Evolutionary conservation across 306 rosid species (phyloP), one percentile per base, ranked within the genome.

Genomic region (Ormosia semicastrata): DNA sequence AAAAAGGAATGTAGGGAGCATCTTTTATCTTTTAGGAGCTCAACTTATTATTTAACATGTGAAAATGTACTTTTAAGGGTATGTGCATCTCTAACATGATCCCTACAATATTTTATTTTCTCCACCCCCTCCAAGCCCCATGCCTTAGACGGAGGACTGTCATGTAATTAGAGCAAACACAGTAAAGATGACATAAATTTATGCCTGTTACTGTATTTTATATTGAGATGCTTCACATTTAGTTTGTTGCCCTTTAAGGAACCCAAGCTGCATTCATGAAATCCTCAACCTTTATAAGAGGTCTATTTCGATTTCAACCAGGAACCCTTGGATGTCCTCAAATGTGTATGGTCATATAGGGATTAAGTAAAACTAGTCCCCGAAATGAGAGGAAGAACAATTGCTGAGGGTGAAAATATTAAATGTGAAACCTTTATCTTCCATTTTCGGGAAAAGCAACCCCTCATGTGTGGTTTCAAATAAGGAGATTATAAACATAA

Each of bases 121-220:
- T 24, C 24, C 24, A 24, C 24, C 1, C 24, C 24, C 24, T 24
- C 24, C 1, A 24, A 24, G 24, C 24, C 24, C 24, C 24, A 24
- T 24, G 1, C 24, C 24, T 24, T 24, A 24, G 24, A 24, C 24
- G 95, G 92, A 88, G 89, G 82, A 82, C 98, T 95, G 94, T 58
- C 75, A 85, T 39, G 65, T 66, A 86, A 71, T 56, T 58, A 84
- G 40, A 83, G 53, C 6, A 79, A 80, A 82, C 36, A 80, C 39
- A 78, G 47, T 73, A 73, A 40, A 78, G 8, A 71, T 54, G 33
- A 78, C 7, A 47, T 15, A 58, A 46, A 10, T 68, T 59, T 34
- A 29, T 57, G 71, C 36, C 71, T 49, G 49, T 11, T 57, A 65
- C 34, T 30, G 32, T 73, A 10, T 50, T 63, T 62, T 44, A 70